Evolutionary conservation across 176 grass and related monocot genomes (phyloP).

Genomic region (Oryza nivara): DNA sequence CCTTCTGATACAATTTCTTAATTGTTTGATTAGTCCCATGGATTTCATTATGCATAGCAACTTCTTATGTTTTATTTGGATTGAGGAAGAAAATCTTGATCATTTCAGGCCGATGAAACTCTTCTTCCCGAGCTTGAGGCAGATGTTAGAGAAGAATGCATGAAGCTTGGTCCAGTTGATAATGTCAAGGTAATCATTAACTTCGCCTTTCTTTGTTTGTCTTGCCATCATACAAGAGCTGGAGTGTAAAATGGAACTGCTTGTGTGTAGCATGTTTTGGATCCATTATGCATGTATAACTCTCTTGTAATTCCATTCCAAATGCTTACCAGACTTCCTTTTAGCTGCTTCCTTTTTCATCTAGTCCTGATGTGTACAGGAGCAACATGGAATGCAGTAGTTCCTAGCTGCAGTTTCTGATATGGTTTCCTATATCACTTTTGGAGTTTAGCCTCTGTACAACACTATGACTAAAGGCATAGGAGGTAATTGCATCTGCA

Average conservation of each 20-base stretch:
- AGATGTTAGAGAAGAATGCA: conserved; percentile 91
- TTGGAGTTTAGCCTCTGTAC: neutral
- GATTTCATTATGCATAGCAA: conserved; percentile 26
- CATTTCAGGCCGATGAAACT: conserved; percentile 73
- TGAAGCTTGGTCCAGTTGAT: conserved; percentile 75
- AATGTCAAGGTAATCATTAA: conserved; percentile 78
- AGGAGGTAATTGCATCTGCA: neutral
- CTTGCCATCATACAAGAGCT: neutral
- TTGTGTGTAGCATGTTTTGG: neutral
- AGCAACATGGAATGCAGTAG: conserved; percentile 12
- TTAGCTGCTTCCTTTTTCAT: neutral
- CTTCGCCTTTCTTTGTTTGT: conserved; percentile 17
- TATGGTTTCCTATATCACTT: conserved; percentile 1
- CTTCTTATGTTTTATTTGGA: conserved; percentile 20
- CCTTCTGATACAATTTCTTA: neutral
- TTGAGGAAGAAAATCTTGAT: conserved; percentile 43
- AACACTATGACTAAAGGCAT: conserved; percentile 9
- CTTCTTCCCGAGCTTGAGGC: conserved; percentile 80
- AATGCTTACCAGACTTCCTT: neutral
- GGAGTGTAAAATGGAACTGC: neutral
- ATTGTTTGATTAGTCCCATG: conserved; percentile 18
- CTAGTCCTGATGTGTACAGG: neutral
- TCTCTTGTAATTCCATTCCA: neutral
- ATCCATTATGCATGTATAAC: neutral
- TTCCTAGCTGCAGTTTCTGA: neutral